Evolutionary conservation across 2,329 filamentous ascomycete genomes (phyloP).

Genomic region (Aaosphaeria arxii): DNA sequence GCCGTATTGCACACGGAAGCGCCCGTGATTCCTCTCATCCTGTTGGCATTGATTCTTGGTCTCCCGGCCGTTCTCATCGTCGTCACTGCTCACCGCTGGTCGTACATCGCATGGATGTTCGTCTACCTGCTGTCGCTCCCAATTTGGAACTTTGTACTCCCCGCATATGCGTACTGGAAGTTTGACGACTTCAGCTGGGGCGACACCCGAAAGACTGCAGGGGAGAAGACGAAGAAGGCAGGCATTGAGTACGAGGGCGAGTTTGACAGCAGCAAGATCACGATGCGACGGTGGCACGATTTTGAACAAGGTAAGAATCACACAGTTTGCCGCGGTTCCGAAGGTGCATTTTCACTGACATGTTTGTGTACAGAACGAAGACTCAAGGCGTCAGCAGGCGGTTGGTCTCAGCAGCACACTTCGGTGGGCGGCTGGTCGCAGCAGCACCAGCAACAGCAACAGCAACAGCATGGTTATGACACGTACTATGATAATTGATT

Average conservation of each 20-base stretch:
- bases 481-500: conserved; percentile 39
- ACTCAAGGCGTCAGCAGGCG: conserved; percentile 36
- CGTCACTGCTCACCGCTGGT: conserved; percentile 86
- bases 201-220: conserved; percentile 91
- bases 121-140: conserved; percentile 93
- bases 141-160: conserved; percentile 96
- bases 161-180: conserved; percentile 96
- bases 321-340: conserved; percentile 2
- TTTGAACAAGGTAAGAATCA: conserved; percentile 70
- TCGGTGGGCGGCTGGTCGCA: conserved; percentile 30
- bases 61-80: conserved; percentile 89
- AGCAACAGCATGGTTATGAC: conserved; percentile 36
- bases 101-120: conserved; percentile 94
- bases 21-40: conserved; percentile 85
- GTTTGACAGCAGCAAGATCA: conserved; percentile 97
- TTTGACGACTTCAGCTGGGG: conserved; percentile 99
- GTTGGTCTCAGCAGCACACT: conserved; percentile 36
- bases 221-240: conserved; percentile 83
- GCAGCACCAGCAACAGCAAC: conserved; percentile 29
- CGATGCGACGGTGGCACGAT: conserved; percentile 95
- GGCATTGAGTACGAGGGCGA: conserved; percentile 89
- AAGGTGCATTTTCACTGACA: conserved; percentile 17
- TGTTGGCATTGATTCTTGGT: conserved; percentile 87
- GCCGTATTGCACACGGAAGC: conserved; percentile 54
- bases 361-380: conserved; percentile 38